Percentiles rank a stretch among this genome's conserved stretches.
phyloP scores from a whole-genome alignment of 495 filamentous ascomycete genomes.

The Evansstolkia leycettana region DNA sequence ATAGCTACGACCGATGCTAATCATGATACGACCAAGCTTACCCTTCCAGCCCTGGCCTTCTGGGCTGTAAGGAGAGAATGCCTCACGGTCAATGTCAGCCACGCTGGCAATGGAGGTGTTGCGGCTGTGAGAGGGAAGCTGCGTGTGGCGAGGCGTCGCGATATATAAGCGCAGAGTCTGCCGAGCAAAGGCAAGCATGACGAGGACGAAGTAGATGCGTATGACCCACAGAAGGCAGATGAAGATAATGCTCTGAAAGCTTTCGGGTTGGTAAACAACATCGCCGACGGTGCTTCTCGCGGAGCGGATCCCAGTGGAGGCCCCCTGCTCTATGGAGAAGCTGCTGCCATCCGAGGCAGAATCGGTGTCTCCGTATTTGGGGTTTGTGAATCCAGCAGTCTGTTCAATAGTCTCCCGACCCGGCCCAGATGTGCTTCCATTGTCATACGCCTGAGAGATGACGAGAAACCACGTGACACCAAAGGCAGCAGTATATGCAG shows the following conservation, averaged over 20 bases:
- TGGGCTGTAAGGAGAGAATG: slow-evolving; percentile 53
- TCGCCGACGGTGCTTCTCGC: slow-evolving; percentile 27
- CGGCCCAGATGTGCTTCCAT: slow-evolving; percentile 19
- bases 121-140: slow-evolving; percentile 31
- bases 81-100: slow-evolving; percentile 46
- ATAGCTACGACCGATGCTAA: slow-evolving; percentile 55
- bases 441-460: slow-evolving; percentile 42
- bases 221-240: slow-evolving; percentile 60
- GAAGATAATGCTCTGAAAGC: slow-evolving; percentile 60
- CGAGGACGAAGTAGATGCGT: slow-evolving; percentile 63
- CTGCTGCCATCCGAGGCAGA: slow-evolving; percentile 13
- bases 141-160: slow-evolving; percentile 31
- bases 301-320: slow-evolving; percentile 8
- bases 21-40: slow-evolving; percentile 58
- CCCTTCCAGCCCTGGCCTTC: slow-evolving; percentile 70
- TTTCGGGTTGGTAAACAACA: slow-evolving; percentile 52
- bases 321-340: slow-evolving; percentile 1
- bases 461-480: slow-evolving; percentile 74
- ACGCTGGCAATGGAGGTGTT: slow-evolving; percentile 35
- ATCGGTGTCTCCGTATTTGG: slow-evolving; percentile 34
- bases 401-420: slow-evolving; percentile 44
- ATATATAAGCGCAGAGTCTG: slow-evolving; percentile 49
- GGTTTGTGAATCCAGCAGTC: slow-evolving; percentile 56
- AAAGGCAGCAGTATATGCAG: slow-evolving; percentile 65
- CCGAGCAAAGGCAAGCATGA: slow-evolving; percentile 71